Percentiles rank a stretch among this genome's conserved stretches.
These are phyloP conservation scores for Luffa acutangula DNA, from an alignment of 306 rosid genomes.

Conservation along the genomic window DNA sequence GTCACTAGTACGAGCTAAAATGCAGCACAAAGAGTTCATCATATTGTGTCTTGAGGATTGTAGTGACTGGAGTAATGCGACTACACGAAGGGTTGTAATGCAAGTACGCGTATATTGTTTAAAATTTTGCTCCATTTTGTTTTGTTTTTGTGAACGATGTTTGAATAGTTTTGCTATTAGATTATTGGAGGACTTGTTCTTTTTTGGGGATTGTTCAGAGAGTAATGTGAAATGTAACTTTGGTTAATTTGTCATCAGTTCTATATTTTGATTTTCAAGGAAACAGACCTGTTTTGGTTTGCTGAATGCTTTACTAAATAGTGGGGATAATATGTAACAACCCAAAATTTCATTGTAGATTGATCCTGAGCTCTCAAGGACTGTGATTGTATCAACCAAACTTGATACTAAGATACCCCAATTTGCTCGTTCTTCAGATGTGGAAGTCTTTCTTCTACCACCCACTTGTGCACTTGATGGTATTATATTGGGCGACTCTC, in stretches of 20 bases:
- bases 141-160: background rate
- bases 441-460: constrained; percentile 89
- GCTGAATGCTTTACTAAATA: background rate
- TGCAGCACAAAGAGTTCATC: constrained; percentile 92
- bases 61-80: constrained; percentile 94
- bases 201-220: background rate
- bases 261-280: background rate
- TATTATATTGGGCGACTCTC: constrained; percentile 78
- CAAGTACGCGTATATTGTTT: constrained; percentile 33
- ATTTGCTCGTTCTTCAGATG: constrained; percentile 85
- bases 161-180: background rate
- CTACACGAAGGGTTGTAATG: constrained; percentile 85
- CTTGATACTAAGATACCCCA: constrained; percentile 96
- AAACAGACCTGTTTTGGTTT: background rate
- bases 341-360: constrained; percentile 29
- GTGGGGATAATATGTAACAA: background rate
- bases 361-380: constrained; percentile 91
- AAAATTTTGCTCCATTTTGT: background rate
- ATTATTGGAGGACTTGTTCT: background rate
- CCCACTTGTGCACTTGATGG: constrained; percentile 81
- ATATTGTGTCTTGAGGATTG: constrained; percentile 90
- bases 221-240: background rate
- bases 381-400: constrained; percentile 86
- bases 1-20: constrained; percentile 71
- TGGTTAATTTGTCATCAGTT: background rate